Percentiles rank a stretch among this genome's conserved stretches.
phyloP scores from a whole-genome alignment of 805 yeast species.

The Cyberlindnera veronae region DNA sequence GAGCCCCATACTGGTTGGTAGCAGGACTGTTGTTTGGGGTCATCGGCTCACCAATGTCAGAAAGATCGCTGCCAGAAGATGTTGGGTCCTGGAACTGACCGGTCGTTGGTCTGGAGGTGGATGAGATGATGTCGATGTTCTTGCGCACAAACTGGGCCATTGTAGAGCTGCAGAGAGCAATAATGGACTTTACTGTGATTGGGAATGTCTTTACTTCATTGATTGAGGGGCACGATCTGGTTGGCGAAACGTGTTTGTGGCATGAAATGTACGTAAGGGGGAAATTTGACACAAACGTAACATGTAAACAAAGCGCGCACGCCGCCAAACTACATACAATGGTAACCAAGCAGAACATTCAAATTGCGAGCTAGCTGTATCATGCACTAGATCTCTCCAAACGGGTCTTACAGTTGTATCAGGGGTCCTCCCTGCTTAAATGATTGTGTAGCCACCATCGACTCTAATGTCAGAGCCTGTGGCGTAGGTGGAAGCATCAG shows the following conservation, averaged over 20 bases:
- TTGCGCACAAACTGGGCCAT: slow-evolving; percentile 24
- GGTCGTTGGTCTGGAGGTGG: slow-evolving; percentile 12
- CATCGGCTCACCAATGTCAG: neutral
- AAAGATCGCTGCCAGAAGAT: neutral
- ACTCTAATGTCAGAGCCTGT: slow-evolving; percentile 76
- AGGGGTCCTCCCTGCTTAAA: slow-evolving; percentile 3
- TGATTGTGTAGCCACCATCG: slow-evolving; percentile 70
- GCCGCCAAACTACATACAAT: too few species aligned
- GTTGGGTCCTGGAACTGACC: too few species aligned
- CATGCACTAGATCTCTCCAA: too few species aligned
- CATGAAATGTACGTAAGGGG: too few species aligned
- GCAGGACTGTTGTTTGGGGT: neutral
- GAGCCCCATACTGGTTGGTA: neutral
- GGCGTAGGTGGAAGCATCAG: slow-evolving; percentile 75
- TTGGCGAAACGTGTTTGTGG: too few species aligned
- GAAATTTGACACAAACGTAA: too few species aligned
- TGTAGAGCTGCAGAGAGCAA: neutral
- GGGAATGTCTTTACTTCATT: too few species aligned
- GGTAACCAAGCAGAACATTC: too few species aligned
- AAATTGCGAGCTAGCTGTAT: too few species aligned
- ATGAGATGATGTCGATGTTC: slow-evolving; percentile 20
- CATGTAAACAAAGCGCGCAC: too few species aligned
- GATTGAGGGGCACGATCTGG: too few species aligned
- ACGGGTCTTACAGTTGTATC: too few species aligned
- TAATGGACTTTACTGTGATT: neutral